Conservation (phyloP, 1,139 yeast genomes). For the Blastobotrys petasosporus region DNA sequence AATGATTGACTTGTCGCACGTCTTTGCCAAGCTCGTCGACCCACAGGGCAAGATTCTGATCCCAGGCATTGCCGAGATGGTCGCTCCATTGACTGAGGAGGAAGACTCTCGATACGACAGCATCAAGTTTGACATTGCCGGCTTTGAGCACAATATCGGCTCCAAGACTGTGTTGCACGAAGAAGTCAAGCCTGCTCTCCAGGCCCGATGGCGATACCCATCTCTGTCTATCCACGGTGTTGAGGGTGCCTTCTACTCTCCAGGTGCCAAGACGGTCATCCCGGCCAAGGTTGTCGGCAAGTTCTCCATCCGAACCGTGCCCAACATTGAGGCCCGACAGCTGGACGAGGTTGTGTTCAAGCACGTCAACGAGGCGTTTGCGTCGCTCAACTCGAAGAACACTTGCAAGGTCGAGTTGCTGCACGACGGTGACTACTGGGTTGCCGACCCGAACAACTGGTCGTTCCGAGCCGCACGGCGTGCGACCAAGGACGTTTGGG, state of each 20-base stretch:
- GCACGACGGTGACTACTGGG: conserved; percentile 97
- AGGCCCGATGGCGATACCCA: conserved; percentile 99
- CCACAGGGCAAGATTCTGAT: conserved; percentile 74
- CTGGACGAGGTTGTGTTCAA: conserved; percentile 72
- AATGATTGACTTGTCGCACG: conserved; percentile 82
- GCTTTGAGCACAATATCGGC: conserved; percentile 83
- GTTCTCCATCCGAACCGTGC: conserved; percentile 95
- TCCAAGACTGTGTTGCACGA: conserved; percentile 74
- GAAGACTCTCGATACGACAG: conserved; percentile 76
- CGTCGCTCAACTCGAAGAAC: conserved; percentile 69
- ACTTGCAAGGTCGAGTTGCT: conserved; percentile 63
- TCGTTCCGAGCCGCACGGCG: conserved; percentile 89
- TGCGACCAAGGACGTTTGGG: conserved; percentile 94
- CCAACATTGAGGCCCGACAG: conserved; percentile 76
- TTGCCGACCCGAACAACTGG: conserved; percentile 87
- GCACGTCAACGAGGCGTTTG: conserved; percentile 61
- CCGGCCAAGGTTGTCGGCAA: conserved; percentile 93
- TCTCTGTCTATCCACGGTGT: conserved; percentile 93
- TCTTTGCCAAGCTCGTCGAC: conserved; percentile 65
- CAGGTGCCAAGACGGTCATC: conserved; percentile 97
- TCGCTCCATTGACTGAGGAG: conserved; percentile 77
- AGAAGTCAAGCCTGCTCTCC: conserved; percentile 75
- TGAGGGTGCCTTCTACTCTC: conserved; percentile 92
- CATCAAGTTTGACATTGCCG: conserved; percentile 79
- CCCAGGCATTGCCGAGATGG: conserved; percentile 89